Evolutionary conservation across 331 rosid genomes (phyloP).

Genomic region (Quercus lobata): DNA sequence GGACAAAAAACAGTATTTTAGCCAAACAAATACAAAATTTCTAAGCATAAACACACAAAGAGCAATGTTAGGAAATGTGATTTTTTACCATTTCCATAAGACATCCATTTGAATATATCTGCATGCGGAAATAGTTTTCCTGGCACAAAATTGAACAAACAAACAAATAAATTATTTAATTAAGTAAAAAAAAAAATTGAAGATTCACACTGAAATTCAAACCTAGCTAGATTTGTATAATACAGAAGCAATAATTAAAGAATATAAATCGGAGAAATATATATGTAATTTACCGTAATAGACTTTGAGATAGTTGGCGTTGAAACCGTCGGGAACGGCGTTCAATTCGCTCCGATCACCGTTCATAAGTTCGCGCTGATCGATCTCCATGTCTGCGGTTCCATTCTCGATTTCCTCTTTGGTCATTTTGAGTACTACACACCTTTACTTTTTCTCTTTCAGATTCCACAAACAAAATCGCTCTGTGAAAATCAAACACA

Average conservation of each 20-base stretch:
- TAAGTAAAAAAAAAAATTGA: not conserved
- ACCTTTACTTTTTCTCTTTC: not conserved
- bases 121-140: conserved; percentile 73
- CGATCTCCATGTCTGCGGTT: conserved; percentile 32
- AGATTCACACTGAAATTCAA: not conserved
- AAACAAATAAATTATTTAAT: not conserved
- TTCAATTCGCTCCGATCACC: conserved; percentile 23
- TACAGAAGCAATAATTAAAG: not conserved
- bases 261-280: no score
- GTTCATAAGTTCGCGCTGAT: conserved; percentile 6
- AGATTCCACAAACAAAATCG: not conserved
- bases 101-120: conserved; percentile 78
- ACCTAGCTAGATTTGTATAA: not conserved
- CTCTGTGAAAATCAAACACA: not conserved
- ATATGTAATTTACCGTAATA: conserved; percentile 39
- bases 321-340: conserved; percentile 27
- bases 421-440: conserved; percentile 18
- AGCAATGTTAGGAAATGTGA: no score
- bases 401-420: conserved; percentile 23
- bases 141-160: not conserved
- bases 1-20: no score
- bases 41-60: not conserved
- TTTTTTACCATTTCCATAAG: conserved; percentile 78
- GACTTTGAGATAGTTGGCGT: conserved; percentile 40
- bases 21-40: no score